Conservation (phyloP, 2,329 filamentous ascomycete genomes). For the Aspergillus amoenus region DNA sequence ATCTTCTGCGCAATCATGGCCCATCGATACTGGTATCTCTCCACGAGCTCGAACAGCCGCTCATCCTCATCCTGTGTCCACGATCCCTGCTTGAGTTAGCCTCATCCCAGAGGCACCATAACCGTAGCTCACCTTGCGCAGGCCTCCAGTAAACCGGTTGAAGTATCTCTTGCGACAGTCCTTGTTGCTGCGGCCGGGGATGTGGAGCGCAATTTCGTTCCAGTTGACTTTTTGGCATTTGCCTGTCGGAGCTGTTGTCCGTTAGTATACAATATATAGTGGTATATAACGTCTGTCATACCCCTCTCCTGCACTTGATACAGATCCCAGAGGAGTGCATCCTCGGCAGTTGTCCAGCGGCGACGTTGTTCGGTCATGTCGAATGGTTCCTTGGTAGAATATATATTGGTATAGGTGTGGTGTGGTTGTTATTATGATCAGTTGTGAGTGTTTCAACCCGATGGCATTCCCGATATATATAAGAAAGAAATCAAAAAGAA, state of each 20-base stretch:
- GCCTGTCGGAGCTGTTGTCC: conserved; percentile 4
- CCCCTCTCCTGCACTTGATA: conserved; percentile 12
- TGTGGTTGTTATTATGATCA: no score
- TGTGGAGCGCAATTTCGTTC: conserved; percentile 14
- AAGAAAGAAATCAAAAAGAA: background rate
- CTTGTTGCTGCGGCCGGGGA: conserved; percentile 15
- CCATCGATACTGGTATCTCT: conserved; percentile 10
- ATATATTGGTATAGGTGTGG: no score
- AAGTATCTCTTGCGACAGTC: conserved; percentile 14
- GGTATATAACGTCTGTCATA: background rate
- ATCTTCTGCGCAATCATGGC: conserved; percentile 13
- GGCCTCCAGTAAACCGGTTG: conserved; percentile 10
- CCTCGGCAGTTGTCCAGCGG: conserved; percentile 9
- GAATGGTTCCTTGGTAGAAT: background rate
- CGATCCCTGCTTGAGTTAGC: conserved; percentile 1
- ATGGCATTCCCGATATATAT: no score
- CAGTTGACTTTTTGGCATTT: conserved; percentile 14
- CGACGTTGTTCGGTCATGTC: conserved; percentile 10
- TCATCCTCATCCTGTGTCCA: conserved; percentile 12
- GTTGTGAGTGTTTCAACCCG: no score
- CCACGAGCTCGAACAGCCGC: conserved; percentile 5
- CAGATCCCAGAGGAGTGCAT: conserved; percentile 11
- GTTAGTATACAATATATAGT: background rate
- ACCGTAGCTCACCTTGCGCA: conserved; percentile 4
- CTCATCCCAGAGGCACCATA: no score